Conservation (phyloP, 202 grass and related monocot genomes). For the Cymbopogon flexuosus region DNA sequence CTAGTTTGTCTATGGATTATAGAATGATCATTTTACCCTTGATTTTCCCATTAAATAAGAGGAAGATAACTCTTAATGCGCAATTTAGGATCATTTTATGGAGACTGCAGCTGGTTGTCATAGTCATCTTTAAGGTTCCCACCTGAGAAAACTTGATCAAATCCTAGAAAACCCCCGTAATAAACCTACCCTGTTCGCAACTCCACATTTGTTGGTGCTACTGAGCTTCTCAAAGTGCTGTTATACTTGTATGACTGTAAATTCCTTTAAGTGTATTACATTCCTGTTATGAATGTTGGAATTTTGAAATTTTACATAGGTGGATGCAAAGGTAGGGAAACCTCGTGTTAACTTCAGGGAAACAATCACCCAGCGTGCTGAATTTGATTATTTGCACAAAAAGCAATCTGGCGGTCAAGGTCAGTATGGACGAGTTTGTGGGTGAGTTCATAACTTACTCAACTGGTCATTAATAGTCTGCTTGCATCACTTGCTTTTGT, state of each 20-base stretch:
- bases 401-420: slow-evolving; percentile 97
- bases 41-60: neutral
- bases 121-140: neutral
- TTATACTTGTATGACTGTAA: slow-evolving; percentile 3
- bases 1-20: slow-evolving; percentile 1
- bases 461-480: neutral
- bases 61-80: neutral
- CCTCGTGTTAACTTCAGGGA: slow-evolving; percentile 95
- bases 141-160: neutral
- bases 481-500: slow-evolving; percentile 8
- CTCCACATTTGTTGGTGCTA: slow-evolving; percentile 7
- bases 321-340: slow-evolving; percentile 90
- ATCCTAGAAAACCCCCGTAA: neutral
- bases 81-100: neutral
- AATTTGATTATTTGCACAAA: slow-evolving; percentile 98
- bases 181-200: neutral
- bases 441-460: slow-evolving; percentile 44
- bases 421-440: slow-evolving; percentile 95
- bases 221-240: neutral
- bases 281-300: slow-evolving; percentile 4
- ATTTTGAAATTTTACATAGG: slow-evolving; percentile 40
- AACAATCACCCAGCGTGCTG: slow-evolving; percentile 77
- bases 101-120: neutral
- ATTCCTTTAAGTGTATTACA: neutral
- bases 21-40: neutral